Conservation (phyloP, 495 filamentous ascomycete species). For the Neurospora pannonica region DNA sequence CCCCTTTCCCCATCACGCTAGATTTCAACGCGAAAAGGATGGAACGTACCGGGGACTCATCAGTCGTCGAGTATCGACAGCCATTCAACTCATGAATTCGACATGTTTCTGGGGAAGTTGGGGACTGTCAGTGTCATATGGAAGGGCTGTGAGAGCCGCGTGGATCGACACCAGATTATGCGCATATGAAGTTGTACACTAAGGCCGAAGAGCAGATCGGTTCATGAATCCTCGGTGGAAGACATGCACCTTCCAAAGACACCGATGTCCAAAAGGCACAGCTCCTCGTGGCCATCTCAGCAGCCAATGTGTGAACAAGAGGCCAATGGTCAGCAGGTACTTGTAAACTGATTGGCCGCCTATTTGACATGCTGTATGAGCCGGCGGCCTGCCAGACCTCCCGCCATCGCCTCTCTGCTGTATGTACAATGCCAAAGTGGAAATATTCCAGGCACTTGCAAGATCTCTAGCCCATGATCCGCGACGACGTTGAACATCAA, state of each 20-base stretch:
- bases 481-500: slow-evolving; percentile 25
- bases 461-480: slow-evolving; percentile 1
- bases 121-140: not conserved
- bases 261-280: not conserved
- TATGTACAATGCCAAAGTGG: not conserved
- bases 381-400: not conserved
- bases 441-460: not conserved
- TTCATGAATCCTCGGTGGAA: not conserved
- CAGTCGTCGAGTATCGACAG: not conserved
- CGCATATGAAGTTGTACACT: not conserved
- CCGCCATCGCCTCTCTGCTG: not conserved
- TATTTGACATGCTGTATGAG: not conserved
- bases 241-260: not conserved
- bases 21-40: not conserved
- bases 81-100: not conserved
- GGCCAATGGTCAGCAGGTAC: not conserved
- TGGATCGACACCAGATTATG: not conserved
- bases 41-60: not conserved
- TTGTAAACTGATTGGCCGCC: not conserved
- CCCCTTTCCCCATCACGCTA: not conserved
- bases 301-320: not conserved
- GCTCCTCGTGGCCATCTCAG: not conserved
- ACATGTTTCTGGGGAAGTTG: not conserved
- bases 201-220: not conserved
- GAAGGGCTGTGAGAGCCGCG: not conserved